Percentiles rank a stretch among this genome's conserved stretches.
Conservation (phyloP, 768 basidiomycete genomes). For the Serpula lacrymans region DNA sequence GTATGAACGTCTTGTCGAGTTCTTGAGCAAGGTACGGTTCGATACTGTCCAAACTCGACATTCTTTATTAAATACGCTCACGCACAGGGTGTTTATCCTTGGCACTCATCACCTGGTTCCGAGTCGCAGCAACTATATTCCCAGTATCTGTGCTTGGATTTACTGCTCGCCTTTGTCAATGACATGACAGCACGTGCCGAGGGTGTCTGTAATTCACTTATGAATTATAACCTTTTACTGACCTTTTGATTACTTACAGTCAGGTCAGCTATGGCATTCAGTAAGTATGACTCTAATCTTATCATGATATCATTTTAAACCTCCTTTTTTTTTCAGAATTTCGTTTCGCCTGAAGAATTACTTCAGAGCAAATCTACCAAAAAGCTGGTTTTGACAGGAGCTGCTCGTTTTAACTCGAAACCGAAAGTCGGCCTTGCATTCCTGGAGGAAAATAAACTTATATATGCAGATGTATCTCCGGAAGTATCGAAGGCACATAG, state of each 20-base stretch:
- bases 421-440: conserved; percentile 89
- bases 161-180: conserved; percentile 82
- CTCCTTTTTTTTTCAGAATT: conserved; percentile 37
- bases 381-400: conserved; percentile 79
- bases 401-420: conserved; percentile 85
- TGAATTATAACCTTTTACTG: conserved; percentile 2
- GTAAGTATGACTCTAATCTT: conserved; percentile 36
- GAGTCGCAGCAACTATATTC: conserved; percentile 71
- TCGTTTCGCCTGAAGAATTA: conserved; percentile 53
- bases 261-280: conserved; percentile 55
- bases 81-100: conserved; percentile 84
- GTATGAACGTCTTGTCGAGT: conserved; percentile 85
- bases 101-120: conserved; percentile 51
- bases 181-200: conserved; percentile 75
- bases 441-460: conserved; percentile 89
- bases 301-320: conserved; percentile 4
- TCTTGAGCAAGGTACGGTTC: conserved; percentile 72
- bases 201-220: conserved; percentile 31
- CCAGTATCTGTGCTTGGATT: conserved; percentile 85
- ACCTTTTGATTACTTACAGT: conserved; percentile 26
- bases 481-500: conserved; percentile 57
- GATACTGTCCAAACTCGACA: too few species aligned
- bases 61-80: too few species aligned
- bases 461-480: conserved; percentile 63
- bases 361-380: conserved; percentile 79